phyloP scores from a whole-genome alignment of 2,329 filamentous ascomycete species.

The Xylariaceae sp. region DNA sequence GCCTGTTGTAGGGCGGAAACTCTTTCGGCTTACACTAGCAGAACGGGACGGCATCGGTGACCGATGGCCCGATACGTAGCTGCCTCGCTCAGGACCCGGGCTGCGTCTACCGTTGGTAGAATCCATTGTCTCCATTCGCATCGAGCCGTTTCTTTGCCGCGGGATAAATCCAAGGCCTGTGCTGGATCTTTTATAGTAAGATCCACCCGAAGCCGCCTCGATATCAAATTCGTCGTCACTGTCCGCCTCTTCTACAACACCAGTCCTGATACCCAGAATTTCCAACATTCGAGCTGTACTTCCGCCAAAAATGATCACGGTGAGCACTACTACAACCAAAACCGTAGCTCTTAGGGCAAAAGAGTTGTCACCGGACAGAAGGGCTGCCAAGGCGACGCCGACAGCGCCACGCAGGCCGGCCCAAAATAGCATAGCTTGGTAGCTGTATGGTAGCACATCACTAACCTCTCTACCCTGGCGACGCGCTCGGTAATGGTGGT shows the following conservation, averaged over 20 bases:
- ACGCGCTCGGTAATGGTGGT: slow-evolving; percentile 79
- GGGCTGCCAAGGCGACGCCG: slow-evolving; percentile 87
- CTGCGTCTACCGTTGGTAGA: slow-evolving; percentile 26
- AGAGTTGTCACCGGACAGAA: slow-evolving; percentile 76
- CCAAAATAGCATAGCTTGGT: slow-evolving; percentile 99
- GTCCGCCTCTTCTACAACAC: slow-evolving; percentile 94
- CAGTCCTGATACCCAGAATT: slow-evolving; percentile 92
- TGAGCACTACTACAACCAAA: slow-evolving; percentile 93
- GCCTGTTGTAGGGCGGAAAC: slow-evolving; percentile 37
- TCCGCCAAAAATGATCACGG: slow-evolving; percentile 97
- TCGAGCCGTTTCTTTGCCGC: slow-evolving; percentile 56
- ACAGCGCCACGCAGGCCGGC: slow-evolving; percentile 92
- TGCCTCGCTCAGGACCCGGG: slow-evolving; percentile 36
- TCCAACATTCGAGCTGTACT: slow-evolving; percentile 97
- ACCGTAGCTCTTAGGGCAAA: slow-evolving; percentile 87
- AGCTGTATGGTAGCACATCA: slow-evolving; percentile 89
- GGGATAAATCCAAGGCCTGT: slow-evolving; percentile 74
- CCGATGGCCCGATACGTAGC: slow-evolving; percentile 52
- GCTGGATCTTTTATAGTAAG: slow-evolving; percentile 77
- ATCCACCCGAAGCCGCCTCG: slow-evolving; percentile 65
- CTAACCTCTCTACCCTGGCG: slow-evolving; percentile 69
- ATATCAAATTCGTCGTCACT: slow-evolving; percentile 99
- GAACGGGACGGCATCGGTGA: slow-evolving; percentile 45
- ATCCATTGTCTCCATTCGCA: slow-evolving; percentile 53
- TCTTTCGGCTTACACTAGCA: slow-evolving; percentile 51